phyloP scores from a whole-genome alignment of 495 filamentous ascomycete species.

The Aspergillus cavernicola region DNA sequence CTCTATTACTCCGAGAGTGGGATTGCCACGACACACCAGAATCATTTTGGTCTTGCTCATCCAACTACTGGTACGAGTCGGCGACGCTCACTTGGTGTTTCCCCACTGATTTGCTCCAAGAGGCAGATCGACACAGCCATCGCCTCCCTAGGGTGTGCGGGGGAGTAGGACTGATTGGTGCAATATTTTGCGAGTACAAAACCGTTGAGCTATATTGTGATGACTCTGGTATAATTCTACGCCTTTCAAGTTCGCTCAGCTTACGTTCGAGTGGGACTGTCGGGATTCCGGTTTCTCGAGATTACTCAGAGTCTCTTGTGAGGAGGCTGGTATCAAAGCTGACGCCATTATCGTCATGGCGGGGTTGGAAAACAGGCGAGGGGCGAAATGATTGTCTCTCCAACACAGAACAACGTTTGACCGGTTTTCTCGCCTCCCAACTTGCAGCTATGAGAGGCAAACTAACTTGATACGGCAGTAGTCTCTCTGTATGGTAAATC shows the following conservation, averaged over 20 bases:
- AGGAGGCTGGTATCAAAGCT: background rate
- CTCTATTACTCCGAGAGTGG: constrained; percentile 9
- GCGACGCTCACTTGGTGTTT: background rate
- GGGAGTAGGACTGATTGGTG: constrained; percentile 29
- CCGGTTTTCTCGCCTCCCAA: background rate
- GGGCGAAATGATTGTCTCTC: background rate
- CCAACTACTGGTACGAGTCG: background rate
- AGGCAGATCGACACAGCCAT: constrained; percentile 31
- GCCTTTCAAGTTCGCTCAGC: background rate
- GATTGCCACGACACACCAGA: constrained; percentile 13
- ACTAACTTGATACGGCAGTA: constrained; percentile 13
- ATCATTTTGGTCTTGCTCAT: background rate
- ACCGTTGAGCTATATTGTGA: constrained; percentile 16
- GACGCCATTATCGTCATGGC: constrained; percentile 1
- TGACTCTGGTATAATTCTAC: constrained; percentile 17
- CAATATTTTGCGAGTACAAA: constrained; percentile 29
- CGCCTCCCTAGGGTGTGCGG: constrained; percentile 25
- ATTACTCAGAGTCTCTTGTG: background rate
- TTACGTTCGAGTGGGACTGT: background rate
- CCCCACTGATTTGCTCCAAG: constrained; percentile 6
- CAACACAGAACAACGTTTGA: background rate
- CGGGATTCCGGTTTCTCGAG: background rate
- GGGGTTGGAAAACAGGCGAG: background rate
- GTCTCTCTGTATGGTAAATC: constrained; percentile 20
- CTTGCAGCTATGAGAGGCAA: background rate